A percentile compares a stretch with the other conserved stretches of the same genome.
Evolutionary conservation across 345 rosid genomes (phyloP).

Genomic region (Bruguiera sexangula): DNA sequence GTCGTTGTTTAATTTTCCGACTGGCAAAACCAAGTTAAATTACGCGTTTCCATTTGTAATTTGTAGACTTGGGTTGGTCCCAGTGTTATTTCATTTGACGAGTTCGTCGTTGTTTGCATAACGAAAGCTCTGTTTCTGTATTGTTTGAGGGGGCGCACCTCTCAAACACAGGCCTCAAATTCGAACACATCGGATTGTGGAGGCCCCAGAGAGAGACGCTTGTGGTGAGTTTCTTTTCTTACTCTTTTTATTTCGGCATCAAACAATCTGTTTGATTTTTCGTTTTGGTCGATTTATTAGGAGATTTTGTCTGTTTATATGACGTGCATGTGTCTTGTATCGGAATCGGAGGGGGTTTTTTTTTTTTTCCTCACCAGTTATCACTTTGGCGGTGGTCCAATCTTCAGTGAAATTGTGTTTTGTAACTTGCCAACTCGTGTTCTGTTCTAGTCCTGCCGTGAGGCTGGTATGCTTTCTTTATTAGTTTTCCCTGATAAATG

Average conservation of each 20-base stretch:
- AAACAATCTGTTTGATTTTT: background rate
- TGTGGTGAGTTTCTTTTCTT: conserved; percentile 26
- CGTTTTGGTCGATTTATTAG: background rate
- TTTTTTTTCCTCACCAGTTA: background rate
- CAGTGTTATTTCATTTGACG: background rate
- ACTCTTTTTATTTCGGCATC: background rate
- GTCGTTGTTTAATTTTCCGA: conserved; percentile 17
- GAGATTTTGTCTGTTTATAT: conserved; percentile 19
- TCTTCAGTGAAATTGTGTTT: conserved; percentile 7
- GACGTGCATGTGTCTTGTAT: conserved; percentile 26
- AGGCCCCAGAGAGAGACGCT: conserved; percentile 10
- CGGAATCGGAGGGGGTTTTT: conserved; percentile 17
- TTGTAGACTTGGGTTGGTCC: background rate
- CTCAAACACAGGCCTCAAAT: conserved; percentile 17
- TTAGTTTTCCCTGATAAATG: too few relatives aligned
- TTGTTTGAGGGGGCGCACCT: conserved; percentile 12
- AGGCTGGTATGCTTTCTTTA: background rate
- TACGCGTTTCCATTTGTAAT: background rate
- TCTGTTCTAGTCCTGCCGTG: background rate
- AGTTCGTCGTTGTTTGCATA: conserved; percentile 5
- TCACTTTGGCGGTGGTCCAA: background rate
- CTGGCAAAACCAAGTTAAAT: background rate
- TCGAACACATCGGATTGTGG: conserved; percentile 19
- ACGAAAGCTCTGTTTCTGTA: conserved; percentile 15
- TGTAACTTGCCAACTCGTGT: background rate